These are phyloP conservation scores for Pulchroboletus neoregius DNA, from an alignment of 1,284 basidiomycete species.

Conservation along the genomic window DNA sequence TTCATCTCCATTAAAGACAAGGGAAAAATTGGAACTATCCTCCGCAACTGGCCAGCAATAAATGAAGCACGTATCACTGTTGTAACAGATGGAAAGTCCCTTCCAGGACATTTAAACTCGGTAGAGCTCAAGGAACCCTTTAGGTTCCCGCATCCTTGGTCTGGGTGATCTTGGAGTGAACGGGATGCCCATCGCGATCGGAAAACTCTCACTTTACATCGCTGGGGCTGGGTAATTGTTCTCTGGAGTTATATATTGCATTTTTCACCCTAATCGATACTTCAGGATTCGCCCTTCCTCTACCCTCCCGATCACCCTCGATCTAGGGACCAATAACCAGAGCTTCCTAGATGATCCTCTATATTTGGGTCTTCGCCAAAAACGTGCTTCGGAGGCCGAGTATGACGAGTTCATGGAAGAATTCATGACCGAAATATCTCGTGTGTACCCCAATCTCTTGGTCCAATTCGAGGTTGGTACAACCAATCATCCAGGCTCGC, in stretches of 20 bases:
- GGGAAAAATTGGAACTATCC: conserved; percentile 67
- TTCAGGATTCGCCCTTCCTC: conserved; percentile 78
- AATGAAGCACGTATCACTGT: conserved; percentile 79
- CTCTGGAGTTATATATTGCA: neutral
- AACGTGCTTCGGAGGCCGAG: conserved; percentile 61
- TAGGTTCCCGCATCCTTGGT: conserved; percentile 86
- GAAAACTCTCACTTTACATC: conserved; percentile 90
- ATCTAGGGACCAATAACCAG: conserved; percentile 88
- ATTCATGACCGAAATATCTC: conserved; percentile 81
- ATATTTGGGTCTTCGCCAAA: conserved; percentile 82
- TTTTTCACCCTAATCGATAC: conserved; percentile 5
- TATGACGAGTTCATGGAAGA: conserved; percentile 88
- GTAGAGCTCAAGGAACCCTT: conserved; percentile 1
- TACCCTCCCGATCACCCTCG: conserved; percentile 82
- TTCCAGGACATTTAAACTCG: neutral
- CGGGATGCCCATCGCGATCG: conserved; percentile 92
- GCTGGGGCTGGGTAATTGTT: conserved; percentile 73
- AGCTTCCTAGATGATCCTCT: conserved; percentile 82
- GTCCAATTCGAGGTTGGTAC: conserved; percentile 79
- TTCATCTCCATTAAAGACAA: conserved; percentile 87
- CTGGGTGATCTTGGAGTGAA: conserved; percentile 87
- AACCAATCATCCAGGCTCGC: neutral
- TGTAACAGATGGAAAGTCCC: conserved; percentile 74
- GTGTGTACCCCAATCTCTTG: conserved; percentile 77
- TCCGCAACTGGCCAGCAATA: conserved; percentile 73